Evolutionary conservation across 2,329 filamentous ascomycete genomes (phyloP).

Genomic region (Diplodia sapinea): DNA sequence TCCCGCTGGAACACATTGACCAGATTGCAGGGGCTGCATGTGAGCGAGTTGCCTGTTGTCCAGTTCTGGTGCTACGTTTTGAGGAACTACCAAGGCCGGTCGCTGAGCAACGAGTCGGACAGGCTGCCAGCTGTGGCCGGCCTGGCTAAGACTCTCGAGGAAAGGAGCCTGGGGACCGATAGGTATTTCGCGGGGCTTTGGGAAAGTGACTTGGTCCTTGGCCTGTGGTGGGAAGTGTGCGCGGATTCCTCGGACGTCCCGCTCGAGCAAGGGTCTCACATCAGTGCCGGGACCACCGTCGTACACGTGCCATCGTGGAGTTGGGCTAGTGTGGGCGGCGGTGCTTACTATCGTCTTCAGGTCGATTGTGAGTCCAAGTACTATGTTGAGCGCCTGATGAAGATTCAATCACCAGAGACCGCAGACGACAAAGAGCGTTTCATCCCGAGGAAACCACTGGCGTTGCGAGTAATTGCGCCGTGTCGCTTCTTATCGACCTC

Average conservation of each 20-base stretch:
- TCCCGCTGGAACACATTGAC: not conserved
- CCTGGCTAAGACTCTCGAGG: not conserved
- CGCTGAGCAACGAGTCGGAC: not conserved
- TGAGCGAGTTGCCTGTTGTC: not conserved
- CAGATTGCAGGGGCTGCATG: not conserved
- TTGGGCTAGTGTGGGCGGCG: not conserved
- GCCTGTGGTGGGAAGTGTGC: not conserved
- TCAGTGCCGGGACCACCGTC: not conserved
- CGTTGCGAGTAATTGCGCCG: not conserved
- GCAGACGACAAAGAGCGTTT: not conserved
- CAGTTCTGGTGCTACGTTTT: not conserved
- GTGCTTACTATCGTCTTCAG: not conserved
- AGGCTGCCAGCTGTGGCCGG: not conserved
- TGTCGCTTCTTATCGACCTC: not conserved
- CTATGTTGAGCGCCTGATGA: not conserved
- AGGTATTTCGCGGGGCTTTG: not conserved
- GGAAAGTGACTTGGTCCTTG: not conserved
- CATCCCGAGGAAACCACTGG: not conserved
- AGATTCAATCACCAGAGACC: not conserved
- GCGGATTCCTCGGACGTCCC: too few species aligned
- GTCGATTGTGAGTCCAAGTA: too few species aligned
- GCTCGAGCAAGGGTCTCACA: not conserved
- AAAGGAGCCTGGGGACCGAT: too few species aligned
- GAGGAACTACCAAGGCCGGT: not conserved
- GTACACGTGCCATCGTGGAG: not conserved